A percentile compares a stretch with the other conserved stretches of the same genome.
Conservation (phyloP, 139 green algal species). For the Chlamydomonas sp. region DNA sequence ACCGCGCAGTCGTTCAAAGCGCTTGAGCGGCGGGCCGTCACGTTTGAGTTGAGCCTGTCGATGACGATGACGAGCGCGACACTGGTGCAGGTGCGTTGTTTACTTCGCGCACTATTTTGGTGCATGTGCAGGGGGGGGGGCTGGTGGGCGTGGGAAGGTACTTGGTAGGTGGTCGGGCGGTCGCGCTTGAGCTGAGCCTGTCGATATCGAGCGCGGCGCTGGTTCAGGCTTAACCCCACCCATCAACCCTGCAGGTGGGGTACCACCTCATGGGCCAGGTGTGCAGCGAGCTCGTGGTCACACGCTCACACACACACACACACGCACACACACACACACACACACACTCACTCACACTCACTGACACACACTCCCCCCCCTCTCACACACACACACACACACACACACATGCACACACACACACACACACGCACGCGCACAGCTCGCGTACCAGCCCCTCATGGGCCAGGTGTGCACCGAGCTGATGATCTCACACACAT, state of each 20-base stretch:
- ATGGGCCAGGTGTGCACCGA: slow-evolving; percentile 6
- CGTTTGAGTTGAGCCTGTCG: slow-evolving; percentile 9
- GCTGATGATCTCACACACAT: slow-evolving; percentile 16
- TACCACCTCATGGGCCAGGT: not conserved
- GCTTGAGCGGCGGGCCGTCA: not conserved
- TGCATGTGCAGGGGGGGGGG: too few relatives aligned
- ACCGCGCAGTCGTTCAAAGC: slow-evolving; percentile 2
- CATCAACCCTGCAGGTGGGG: not conserved
- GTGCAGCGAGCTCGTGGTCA: slow-evolving; percentile 11
- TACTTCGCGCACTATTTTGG: too few relatives aligned
- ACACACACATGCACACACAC: too few relatives aligned
- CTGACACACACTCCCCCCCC: too few relatives aligned
- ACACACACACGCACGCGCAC: not conserved
- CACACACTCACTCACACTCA: not conserved
- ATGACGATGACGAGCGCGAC: not conserved
- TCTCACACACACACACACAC: too few relatives aligned
- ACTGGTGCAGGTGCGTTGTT: slow-evolving; percentile 6
- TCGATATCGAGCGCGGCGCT: not conserved
- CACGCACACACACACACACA: not conserved
- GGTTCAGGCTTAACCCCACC: slow-evolving; percentile 4
- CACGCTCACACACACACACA: not conserved
- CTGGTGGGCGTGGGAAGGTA: too few relatives aligned
- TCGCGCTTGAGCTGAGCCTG: slow-evolving; percentile 11
- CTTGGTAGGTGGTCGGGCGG: too few relatives aligned
- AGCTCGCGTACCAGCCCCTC: not conserved